Conservation (phyloP, 495 filamentous ascomycete genomes). For the Beverwykella pulmonaria region DNA sequence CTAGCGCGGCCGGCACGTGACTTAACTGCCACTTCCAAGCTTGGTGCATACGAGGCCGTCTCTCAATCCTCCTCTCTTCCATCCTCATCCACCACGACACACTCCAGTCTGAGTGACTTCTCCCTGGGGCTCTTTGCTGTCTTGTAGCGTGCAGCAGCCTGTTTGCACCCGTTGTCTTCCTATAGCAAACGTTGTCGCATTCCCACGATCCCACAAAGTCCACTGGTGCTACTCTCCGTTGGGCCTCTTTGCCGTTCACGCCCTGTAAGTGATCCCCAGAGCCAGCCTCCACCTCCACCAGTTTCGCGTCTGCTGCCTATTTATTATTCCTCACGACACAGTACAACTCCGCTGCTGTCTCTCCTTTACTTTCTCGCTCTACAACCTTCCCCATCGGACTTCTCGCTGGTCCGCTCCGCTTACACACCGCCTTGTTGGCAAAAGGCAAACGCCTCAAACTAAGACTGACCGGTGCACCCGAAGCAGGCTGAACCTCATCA, state of each 20-base stretch:
- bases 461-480: constrained; percentile 36
- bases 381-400: background rate
- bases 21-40: background rate
- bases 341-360: background rate
- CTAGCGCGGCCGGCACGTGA: constrained; percentile 1
- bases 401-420: constrained; percentile 19
- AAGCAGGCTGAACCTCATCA: constrained; percentile 39
- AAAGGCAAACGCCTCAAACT: constrained; percentile 23
- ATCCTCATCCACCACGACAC: constrained; percentile 1
- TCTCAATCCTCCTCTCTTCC: constrained; percentile 6
- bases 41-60: constrained; percentile 22
- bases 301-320: constrained; percentile 19
- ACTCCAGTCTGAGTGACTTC: constrained; percentile 10
- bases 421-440: constrained; percentile 42
- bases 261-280: constrained; percentile 35
- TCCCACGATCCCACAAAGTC: constrained; percentile 6
- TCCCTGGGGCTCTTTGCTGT: constrained; percentile 7
- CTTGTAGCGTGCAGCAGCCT: constrained; percentile 30
- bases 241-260: constrained; percentile 37
- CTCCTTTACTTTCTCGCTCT: constrained; percentile 2
- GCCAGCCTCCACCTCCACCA: constrained; percentile 13
- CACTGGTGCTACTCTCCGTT: constrained; percentile 27
- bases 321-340: constrained; percentile 13
- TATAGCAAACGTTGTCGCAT: constrained; percentile 11
- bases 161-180: constrained; percentile 6